Evolutionary conservation across 176 grass and related monocot species (phyloP).

Genomic region (Phyllostachys edulis): DNA sequence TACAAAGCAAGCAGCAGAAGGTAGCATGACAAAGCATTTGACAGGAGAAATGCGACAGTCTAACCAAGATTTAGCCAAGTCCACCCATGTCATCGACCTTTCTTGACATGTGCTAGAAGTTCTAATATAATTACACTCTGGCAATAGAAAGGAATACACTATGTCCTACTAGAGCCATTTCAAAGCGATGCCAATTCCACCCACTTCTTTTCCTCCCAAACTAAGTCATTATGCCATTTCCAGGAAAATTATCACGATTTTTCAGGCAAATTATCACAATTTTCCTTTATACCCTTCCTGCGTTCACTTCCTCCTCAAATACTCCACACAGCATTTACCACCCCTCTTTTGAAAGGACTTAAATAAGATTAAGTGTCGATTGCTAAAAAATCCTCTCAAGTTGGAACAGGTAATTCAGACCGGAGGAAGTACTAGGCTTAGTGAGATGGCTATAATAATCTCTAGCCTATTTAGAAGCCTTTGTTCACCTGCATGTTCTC

Average conservation of each 20-base stretch:
- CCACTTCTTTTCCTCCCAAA: background rate
- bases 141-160: background rate
- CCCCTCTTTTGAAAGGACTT: background rate
- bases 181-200: background rate
- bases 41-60: background rate
- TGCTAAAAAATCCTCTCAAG: background rate
- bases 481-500: too few relatives aligned
- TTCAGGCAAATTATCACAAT: background rate
- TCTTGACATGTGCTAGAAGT: background rate
- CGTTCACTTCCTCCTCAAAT: background rate
- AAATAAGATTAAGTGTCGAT: background rate
- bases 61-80: background rate
- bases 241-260: background rate
- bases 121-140: background rate
- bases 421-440: background rate
- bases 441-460: background rate
- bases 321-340: background rate
- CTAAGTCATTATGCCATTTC: background rate
- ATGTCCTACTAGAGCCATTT: background rate
- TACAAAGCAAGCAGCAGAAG: background rate
- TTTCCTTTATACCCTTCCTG: background rate
- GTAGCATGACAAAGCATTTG: conserved; percentile 1
- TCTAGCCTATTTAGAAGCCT: too few relatives aligned
- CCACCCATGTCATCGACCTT: background rate
- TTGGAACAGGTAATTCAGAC: background rate